Base-by-base conservation (phyloP, 495 filamentous ascomycete species). In the Talaromyces borbonicus region DNA sequence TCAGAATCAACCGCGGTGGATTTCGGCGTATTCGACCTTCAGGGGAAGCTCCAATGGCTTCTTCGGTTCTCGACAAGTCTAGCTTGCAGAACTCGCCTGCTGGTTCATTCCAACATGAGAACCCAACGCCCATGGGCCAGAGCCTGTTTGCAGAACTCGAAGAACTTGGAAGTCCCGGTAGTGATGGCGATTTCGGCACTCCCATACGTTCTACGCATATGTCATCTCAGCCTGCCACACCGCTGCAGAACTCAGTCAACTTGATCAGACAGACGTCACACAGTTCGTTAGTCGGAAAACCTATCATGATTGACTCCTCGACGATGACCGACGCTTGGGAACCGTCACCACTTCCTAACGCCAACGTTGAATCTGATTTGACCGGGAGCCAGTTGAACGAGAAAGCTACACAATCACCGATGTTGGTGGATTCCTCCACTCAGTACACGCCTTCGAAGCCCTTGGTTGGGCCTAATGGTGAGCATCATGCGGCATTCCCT, bases 71-170 rank as follows among this genome's bases (percentile, higher is more conserved):
- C 47, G 63, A 66, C 23, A 68, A 68, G 16, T 68, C 69, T 6
- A 76, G 69, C 43, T 59, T 68, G 2, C 70, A 68, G 23, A 68
- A 79, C 46, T 80, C 80, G 24, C 61, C 62, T 5, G 62, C 61
- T n/a, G 50, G 62, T 39, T 69, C 61, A 55, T 69, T 65, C 50
- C 56, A 53, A 15, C 57, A 62, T 31, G 52, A 56, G 23, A 76
- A 80, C 9, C 68, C 69, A 16, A 66, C 74, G 15, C 66, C 71
- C 35, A 73, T 69, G 50, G 78, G 78, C 2, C 85, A 95, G 65
- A 96, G 83, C 56, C 66, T 98, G 47, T 94, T 88, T 59, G 87
- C 89, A 16, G 92, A 98, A 56, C 74, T 98, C 35, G 87, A 80
- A 15, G 82, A 88, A 46, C 65, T 94, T 8, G 76, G 79, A 49